These are phyloP conservation scores for Angophora floribunda DNA, from an alignment of 345 rosid species.

Conservation along the genomic window DNA sequence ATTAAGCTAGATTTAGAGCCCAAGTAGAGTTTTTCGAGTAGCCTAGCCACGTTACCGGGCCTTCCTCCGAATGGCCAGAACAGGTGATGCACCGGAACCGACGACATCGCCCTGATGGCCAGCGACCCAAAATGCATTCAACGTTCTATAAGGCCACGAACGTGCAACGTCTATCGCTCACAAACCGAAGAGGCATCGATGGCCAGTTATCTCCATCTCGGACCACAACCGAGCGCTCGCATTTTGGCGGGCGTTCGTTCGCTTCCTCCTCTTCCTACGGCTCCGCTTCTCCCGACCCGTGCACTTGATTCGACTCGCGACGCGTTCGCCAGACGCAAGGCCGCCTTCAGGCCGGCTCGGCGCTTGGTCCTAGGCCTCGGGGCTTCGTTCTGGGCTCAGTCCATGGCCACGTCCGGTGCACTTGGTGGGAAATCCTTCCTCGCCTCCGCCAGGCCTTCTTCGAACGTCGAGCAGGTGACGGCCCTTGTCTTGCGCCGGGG, in stretches of 20 bases:
- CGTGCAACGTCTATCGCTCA: background rate
- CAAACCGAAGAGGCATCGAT: background rate
- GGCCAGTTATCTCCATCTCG: conserved; percentile 15
- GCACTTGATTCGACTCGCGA: background rate
- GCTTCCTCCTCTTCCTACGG: background rate
- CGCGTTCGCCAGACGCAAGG: background rate
- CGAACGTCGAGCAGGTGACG: conserved; percentile 57
- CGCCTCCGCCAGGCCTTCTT: conserved; percentile 68
- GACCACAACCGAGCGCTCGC: conserved; percentile 17
- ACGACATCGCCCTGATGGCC: too few species aligned
- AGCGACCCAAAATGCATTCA: background rate
- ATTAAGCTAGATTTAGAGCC: accelerated
- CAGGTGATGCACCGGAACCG: accelerated
- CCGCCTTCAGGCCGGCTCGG: conserved; percentile 27
- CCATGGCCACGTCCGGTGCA: conserved; percentile 30
- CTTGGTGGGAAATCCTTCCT: conserved; percentile 36
- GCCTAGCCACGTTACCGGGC: background rate
- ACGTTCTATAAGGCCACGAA: background rate
- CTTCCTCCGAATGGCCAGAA: background rate
- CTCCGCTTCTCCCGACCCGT: conserved; percentile 7
- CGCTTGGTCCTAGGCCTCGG: conserved; percentile 53
- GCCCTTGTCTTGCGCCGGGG: background rate
- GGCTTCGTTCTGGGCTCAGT: conserved; percentile 46
- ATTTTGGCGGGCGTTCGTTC: conserved; percentile 1
- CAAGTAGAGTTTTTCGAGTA: background rate